These are phyloP conservation scores for Cytospora piceicola DNA, from an alignment of 2,329 filamentous ascomycete species.

Conservation along the genomic window DNA sequence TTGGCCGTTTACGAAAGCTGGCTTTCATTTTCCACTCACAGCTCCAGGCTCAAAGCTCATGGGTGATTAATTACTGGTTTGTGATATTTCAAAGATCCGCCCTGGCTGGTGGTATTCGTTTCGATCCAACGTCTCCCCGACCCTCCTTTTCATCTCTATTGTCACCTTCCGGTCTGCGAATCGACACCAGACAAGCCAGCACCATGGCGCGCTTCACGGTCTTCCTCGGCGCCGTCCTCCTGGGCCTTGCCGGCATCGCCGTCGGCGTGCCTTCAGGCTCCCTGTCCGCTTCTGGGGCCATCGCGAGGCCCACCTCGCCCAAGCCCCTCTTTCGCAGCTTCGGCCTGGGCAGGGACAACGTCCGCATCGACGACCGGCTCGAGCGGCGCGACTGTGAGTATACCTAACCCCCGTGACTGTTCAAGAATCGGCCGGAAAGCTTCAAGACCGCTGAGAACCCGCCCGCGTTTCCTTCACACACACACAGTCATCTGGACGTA, in stretches of 20 bases:
- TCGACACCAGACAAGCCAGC: background rate
- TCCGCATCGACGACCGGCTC: constrained; percentile 22
- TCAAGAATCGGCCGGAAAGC: background rate
- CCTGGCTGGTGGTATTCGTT: background rate
- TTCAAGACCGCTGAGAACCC: background rate
- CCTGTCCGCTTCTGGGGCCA: background rate
- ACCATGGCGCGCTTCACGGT: constrained; percentile 5
- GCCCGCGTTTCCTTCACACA: background rate
- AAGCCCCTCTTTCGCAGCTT: constrained; percentile 14
- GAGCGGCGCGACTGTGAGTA: constrained; percentile 24
- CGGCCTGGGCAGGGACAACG: constrained; percentile 20
- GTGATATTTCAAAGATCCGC: background rate
- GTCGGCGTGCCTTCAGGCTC: constrained; percentile 1
- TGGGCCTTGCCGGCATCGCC: constrained; percentile 8
- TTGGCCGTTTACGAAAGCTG: background rate
- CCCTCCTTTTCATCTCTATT: background rate
- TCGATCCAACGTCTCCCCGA: background rate
- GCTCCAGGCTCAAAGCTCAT: background rate
- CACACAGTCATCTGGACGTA: constrained; percentile 25
- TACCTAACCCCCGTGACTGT: background rate
- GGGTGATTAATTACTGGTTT: background rate
- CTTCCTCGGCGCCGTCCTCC: constrained; percentile 4
- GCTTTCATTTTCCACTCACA: background rate
- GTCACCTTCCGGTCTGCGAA: background rate
- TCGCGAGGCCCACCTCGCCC: background rate